These are phyloP conservation scores for Trichoderma arundinaceum DNA, from an alignment of 2,329 filamentous ascomycete species.

Conservation along the genomic window DNA sequence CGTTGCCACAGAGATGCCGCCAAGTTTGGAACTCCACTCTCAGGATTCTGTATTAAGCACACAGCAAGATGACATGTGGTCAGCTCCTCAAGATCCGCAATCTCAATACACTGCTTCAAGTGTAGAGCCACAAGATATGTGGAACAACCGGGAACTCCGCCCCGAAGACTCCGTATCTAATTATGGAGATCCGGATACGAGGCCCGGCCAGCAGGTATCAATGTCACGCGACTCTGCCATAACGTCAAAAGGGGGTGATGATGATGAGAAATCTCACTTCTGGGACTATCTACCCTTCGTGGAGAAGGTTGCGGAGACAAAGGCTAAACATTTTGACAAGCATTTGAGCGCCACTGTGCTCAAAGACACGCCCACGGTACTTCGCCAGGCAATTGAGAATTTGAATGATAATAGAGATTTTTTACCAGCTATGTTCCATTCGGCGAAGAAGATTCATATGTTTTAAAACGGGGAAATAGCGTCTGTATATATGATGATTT, in stretches of 20 bases:
- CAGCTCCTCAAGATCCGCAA: slow-evolving; percentile 1
- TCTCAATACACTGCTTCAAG: slow-evolving; percentile 16
- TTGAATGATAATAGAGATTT: slow-evolving; percentile 32
- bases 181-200: slow-evolving; percentile 1
- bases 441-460: slow-evolving; percentile 30
- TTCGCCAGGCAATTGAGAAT: slow-evolving; percentile 32
- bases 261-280: neutral
- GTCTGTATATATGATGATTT: neutral
- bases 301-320: slow-evolving; percentile 16
- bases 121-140: neutral
- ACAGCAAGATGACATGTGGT: slow-evolving; percentile 15
- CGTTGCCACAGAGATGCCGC: neutral
- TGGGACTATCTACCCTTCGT: slow-evolving; percentile 17
- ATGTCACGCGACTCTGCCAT: neutral
- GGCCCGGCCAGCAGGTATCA: neutral
- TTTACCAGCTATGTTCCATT: slow-evolving; percentile 33
- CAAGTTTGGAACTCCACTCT: neutral
- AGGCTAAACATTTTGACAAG: slow-evolving; percentile 22
- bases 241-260: neutral
- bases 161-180: slow-evolving; percentile 17
- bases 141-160: slow-evolving; percentile 10
- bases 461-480: neutral
- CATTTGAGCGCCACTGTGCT: slow-evolving; percentile 28
- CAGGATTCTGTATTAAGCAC: neutral
- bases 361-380: slow-evolving; percentile 28